These are phyloP conservation scores for Phytophthora agathidicida DNA, from an alignment of 352 stramenopile genomes.

Conservation along the genomic window DNA sequence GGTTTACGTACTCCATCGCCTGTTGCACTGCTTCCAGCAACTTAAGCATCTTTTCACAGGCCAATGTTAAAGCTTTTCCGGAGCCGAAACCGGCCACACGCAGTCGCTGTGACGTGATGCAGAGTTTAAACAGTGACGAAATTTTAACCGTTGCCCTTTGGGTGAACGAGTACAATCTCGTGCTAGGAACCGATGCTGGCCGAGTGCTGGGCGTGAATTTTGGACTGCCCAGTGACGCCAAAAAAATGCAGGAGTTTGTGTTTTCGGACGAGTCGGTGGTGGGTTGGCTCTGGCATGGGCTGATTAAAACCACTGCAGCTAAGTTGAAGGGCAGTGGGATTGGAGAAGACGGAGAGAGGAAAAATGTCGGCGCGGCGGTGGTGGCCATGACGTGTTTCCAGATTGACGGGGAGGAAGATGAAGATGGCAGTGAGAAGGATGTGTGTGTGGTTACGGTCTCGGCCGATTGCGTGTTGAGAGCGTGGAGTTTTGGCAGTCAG, in stretches of 20 bases:
- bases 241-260: slow-evolving; percentile 65
- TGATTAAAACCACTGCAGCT: slow-evolving; percentile 54
- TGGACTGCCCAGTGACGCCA: slow-evolving; percentile 46
- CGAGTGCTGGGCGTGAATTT: slow-evolving; percentile 78
- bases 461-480: slow-evolving; percentile 66
- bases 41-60: slow-evolving; percentile 64
- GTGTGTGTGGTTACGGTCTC: slow-evolving; percentile 76
- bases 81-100: slow-evolving; percentile 43
- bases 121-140: slow-evolving; percentile 54
- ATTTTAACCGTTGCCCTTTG: slow-evolving; percentile 69
- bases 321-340: slow-evolving; percentile 38
- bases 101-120: slow-evolving; percentile 49
- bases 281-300: slow-evolving; percentile 71
- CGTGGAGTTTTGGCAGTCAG: slow-evolving; percentile 73
- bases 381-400: slow-evolving; percentile 71
- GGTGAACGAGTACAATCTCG: slow-evolving; percentile 82
- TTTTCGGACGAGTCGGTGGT: slow-evolving; percentile 77
- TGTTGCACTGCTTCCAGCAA: too few species aligned
- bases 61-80: slow-evolving; percentile 48
- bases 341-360: slow-evolving; percentile 35
- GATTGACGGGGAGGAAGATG: slow-evolving; percentile 54
- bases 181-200: slow-evolving; percentile 64
- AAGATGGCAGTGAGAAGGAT: slow-evolving; percentile 41
- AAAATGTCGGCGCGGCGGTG: slow-evolving; percentile 37
- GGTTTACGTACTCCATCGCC: slow-evolving; percentile 69